Percentiles rank a stretch among this genome's conserved stretches.
phyloP scores from a whole-genome alignment of 768 basidiomycete species.

The Kockovaella imperatae region DNA sequence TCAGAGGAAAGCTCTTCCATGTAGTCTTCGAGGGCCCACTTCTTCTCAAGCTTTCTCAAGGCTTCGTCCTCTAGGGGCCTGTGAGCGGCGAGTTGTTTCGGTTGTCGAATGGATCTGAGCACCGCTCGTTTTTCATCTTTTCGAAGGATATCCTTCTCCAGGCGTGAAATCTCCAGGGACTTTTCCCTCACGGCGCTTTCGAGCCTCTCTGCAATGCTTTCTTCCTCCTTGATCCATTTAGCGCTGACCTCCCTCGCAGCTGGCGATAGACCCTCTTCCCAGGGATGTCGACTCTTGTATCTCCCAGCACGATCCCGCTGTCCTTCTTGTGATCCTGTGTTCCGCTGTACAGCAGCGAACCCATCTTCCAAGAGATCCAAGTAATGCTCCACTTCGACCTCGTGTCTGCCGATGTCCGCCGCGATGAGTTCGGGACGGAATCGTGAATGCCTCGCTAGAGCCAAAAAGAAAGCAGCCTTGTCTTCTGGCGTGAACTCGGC shows the following conservation, averaged over 20 bases:
- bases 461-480: slow-evolving; percentile 65
- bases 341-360: slow-evolving; percentile 25
- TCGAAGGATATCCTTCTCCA: not conserved
- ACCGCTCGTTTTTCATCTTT: not conserved
- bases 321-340: slow-evolving; percentile 40
- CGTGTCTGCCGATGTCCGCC: slow-evolving; percentile 58
- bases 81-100: too few relatives aligned
- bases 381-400: slow-evolving; percentile 62
- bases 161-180: not conserved
- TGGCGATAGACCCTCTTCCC: slow-evolving; percentile 46
- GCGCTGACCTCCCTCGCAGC: slow-evolving; percentile 53
- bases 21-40: not conserved
- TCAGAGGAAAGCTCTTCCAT: not conserved
- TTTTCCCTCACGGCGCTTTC: not conserved
- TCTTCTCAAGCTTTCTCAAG: not conserved
- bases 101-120: not conserved
- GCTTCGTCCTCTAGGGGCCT: too few relatives aligned
- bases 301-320: not conserved
- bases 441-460: slow-evolving; percentile 59
- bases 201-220: slow-evolving; percentile 17
- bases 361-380: slow-evolving; percentile 53
- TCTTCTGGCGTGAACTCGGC: slow-evolving; percentile 60
- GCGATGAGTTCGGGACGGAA: slow-evolving; percentile 72
- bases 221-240: slow-evolving; percentile 52
- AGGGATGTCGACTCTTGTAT: slow-evolving; percentile 12